phyloP scores from a whole-genome alignment of 257 asterid species.

The Nicotiana paniculata region DNA sequence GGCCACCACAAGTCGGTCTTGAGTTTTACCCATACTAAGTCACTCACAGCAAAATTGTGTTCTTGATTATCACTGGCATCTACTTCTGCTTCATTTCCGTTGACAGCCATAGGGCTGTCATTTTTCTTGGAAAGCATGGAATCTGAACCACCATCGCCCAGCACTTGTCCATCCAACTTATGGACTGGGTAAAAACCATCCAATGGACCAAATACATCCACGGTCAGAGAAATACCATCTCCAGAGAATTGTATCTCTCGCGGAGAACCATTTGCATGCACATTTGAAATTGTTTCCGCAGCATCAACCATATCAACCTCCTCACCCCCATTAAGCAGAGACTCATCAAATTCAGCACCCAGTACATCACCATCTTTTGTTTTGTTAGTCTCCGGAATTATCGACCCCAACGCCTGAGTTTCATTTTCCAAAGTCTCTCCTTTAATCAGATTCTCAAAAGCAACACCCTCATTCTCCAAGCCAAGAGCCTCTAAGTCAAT shows the following conservation, averaged over 20 bases:
- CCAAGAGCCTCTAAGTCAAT: constrained; percentile 4
- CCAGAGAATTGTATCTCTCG: constrained; percentile 38
- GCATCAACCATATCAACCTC: constrained; percentile 13
- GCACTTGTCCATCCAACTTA: not conserved
- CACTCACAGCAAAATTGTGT: constrained; percentile 40
- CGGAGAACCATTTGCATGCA: constrained; percentile 27
- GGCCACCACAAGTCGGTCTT: constrained; percentile 80
- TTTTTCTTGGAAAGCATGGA: constrained; percentile 7
- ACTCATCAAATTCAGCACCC: constrained; percentile 13
- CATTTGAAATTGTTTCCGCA: constrained; percentile 15
- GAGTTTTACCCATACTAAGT: constrained; percentile 71
- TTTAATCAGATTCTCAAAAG: constrained; percentile 16
- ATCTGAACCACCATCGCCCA: constrained; percentile 9
- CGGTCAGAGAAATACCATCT: constrained; percentile 46
- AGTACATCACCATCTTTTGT: constrained; percentile 7
- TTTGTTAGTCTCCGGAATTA: not conserved
- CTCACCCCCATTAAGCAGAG: constrained; percentile 11
- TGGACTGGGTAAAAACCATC: constrained; percentile 27
- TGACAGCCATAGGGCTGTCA: constrained; percentile 13
- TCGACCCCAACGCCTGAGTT: constrained; percentile 6
- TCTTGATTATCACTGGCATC: constrained; percentile 16
- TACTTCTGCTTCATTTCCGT: constrained; percentile 1
- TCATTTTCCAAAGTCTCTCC: constrained; percentile 10
- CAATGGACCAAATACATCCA: constrained; percentile 63
- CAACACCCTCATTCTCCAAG: constrained; percentile 17